Percentiles rank a stretch among this genome's conserved stretches.
These are phyloP conservation scores for Jaltomata sinuosa DNA, from an alignment of 257 asterid species.

Conservation along the genomic window DNA sequence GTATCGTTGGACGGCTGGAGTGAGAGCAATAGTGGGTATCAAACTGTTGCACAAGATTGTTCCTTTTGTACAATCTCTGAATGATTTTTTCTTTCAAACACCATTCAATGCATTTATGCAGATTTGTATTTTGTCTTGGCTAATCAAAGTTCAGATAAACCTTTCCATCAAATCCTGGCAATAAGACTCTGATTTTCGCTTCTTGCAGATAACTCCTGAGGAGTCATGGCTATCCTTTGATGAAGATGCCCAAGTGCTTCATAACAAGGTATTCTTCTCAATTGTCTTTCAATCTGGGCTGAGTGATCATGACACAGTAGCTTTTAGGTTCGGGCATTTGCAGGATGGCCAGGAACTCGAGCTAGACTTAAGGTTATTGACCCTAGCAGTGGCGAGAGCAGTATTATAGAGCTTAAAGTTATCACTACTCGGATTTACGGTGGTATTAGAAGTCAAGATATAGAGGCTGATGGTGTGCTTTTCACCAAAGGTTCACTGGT, in stretches of 20 bases:
- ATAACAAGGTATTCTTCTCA: slow-evolving; percentile 61
- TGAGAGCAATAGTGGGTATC: neutral
- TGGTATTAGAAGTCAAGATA: slow-evolving; percentile 19
- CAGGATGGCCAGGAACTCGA: slow-evolving; percentile 99
- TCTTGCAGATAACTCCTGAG: slow-evolving; percentile 62
- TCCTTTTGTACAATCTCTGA: neutral
- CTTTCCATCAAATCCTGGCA: neutral
- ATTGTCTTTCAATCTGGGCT: slow-evolving; percentile 8
- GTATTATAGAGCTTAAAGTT: slow-evolving; percentile 57
- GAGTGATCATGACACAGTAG: slow-evolving; percentile 26
- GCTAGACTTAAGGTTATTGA: slow-evolving; percentile 49
- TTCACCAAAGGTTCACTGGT: slow-evolving; percentile 59
- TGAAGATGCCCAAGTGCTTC: slow-evolving; percentile 63
- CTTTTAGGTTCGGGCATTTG: slow-evolving; percentile 95
- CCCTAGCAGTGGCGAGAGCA: slow-evolving; percentile 27
- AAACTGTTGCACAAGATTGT: neutral
- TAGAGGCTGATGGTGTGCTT: slow-evolving; percentile 37
- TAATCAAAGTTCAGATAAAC: neutral
- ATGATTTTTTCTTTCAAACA: neutral
- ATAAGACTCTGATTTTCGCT: neutral
- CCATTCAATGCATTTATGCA: neutral
- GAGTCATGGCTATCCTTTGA: slow-evolving; percentile 83
- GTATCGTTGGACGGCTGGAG: neutral
- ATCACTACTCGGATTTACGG: slow-evolving; percentile 56
- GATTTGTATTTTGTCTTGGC: neutral